Percentiles rank a stretch among this genome's conserved stretches.
phyloP scores from a whole-genome alignment of 305 asterid species.

The Lippia alba region DNA sequence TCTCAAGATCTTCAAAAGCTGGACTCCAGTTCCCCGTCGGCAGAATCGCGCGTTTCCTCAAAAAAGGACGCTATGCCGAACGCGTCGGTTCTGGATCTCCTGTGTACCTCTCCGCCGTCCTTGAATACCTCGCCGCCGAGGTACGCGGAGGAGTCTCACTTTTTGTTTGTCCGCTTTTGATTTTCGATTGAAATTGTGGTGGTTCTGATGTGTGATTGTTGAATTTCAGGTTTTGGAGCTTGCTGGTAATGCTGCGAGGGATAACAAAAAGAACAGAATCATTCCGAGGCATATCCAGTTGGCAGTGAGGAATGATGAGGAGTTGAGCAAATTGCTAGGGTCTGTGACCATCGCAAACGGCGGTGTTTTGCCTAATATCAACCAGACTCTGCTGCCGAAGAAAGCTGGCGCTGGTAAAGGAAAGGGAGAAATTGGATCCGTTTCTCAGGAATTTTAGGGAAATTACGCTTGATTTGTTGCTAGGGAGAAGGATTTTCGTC shows the following conservation, averaged over 20 bases:
- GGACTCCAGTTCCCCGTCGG: slow-evolving; percentile 87
- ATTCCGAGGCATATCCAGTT: slow-evolving; percentile 66
- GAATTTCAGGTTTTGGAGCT: slow-evolving; percentile 64
- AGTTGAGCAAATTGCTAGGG: slow-evolving; percentile 61
- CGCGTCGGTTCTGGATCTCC: slow-evolving; percentile 87
- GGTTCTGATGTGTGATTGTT: not conserved
- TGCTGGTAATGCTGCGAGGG: slow-evolving; percentile 78
- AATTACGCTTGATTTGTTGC: not conserved
- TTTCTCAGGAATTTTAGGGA: slow-evolving; percentile 62
- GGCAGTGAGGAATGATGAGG: slow-evolving; percentile 75
- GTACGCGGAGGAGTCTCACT: slow-evolving; percentile 18
- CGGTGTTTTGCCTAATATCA: slow-evolving; percentile 67
- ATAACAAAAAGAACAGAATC: slow-evolving; percentile 69
- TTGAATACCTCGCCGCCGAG: slow-evolving; percentile 80
- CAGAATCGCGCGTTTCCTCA: slow-evolving; percentile 72
- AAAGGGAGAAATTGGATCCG: slow-evolving; percentile 57
- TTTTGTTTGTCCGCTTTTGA: not conserved
- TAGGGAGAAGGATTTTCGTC: not conserved
- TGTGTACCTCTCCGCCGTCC: slow-evolving; percentile 77
- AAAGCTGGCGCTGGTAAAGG: slow-evolving; percentile 54
- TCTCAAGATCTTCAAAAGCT: slow-evolving; percentile 66
- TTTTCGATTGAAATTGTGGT: not conserved
- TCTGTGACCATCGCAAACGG: slow-evolving; percentile 73
- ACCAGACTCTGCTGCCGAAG: slow-evolving; percentile 56
- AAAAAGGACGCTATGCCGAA: slow-evolving; percentile 65